Base-by-base conservation (phyloP, 2,329 filamentous ascomycete species). In the Shiraia sp. region DNA sequence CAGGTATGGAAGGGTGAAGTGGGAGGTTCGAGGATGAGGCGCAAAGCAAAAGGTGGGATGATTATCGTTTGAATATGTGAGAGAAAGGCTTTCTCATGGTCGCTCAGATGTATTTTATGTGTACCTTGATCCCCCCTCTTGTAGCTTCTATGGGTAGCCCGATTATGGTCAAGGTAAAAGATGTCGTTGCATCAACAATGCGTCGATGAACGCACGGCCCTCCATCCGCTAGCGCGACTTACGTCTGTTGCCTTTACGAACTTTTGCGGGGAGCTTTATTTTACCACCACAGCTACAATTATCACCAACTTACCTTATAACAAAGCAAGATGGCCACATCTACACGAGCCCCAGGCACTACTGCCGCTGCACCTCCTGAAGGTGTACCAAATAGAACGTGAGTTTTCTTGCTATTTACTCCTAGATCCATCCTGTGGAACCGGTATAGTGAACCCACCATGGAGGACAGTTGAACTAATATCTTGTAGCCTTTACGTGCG, bases 401-500 rank as follows among this genome's bases (percentile, higher is more conserved):
- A 45, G 66, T 51, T n/a, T n/a, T n/a, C n/a, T n/a, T n/a, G n/a
- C n/a, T n/a, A n/a, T n/a, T n/a, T n/a, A n/a, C n/a, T n/a, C n/a
- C n/a, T n/a, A n/a, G n/a, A n/a, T n/a, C n/a, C n/a, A n/a, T n/a
- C n/a, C n/a, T n/a, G n/a, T n/a, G n/a, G n/a, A 19, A 10, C 26
- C 16, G 15, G 16, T 13, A 2, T 19, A 27, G 32, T 34, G n/a
- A 8, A 28, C 15, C 37, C 6, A 32, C n/a, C 19, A 31, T 23
- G 19, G 19, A 12, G 10, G 13, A 27, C 22, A 34, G 29, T 56
- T 52, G 23, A 45, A 9, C 49, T 59, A 26, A 59, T 38, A 12
- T 9, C 37, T 22, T 19, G 17, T 60, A 95, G 89, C 8, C 81
- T 99, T 51, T 99, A 97, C 67, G 80, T 95, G 59, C 87, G 84